These are phyloP conservation scores for Vicia faba DNA, from an alignment of 306 rosid species.

Conservation along the genomic window DNA sequence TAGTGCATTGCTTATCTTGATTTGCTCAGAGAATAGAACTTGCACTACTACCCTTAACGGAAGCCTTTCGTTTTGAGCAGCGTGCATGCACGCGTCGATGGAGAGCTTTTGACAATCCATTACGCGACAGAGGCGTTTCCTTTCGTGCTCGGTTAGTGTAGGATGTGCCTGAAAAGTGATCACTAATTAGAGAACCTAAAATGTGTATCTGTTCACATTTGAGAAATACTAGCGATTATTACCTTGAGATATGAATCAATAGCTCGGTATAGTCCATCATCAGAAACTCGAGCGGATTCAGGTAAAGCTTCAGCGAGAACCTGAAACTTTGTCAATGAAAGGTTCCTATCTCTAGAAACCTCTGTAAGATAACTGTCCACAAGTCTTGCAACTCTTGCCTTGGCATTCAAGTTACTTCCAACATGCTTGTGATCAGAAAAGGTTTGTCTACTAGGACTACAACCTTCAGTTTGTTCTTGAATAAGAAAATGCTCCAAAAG, in stretches of 20 bases:
- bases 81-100: slow-evolving; percentile 96
- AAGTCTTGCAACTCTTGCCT: slow-evolving; percentile 91
- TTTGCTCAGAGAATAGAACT: slow-evolving; percentile 92
- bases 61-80: slow-evolving; percentile 95
- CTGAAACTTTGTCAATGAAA: slow-evolving; percentile 95
- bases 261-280: slow-evolving; percentile 97
- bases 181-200: neutral
- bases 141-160: slow-evolving; percentile 88
- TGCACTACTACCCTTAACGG: slow-evolving; percentile 95
- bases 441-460: slow-evolving; percentile 68
- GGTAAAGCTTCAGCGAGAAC: slow-evolving; percentile 99
- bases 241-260: slow-evolving; percentile 98
- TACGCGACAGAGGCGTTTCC: slow-evolving; percentile 89
- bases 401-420: slow-evolving; percentile 61
- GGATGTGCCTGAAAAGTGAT: slow-evolving; percentile 61
- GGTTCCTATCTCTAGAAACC: slow-evolving; percentile 89
- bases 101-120: slow-evolving; percentile 99
- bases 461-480: slow-evolving; percentile 82
- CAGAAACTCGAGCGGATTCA: slow-evolving; percentile 85
- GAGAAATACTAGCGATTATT: neutral
- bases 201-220: neutral
- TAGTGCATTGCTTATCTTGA: slow-evolving; percentile 87
- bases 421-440: slow-evolving; percentile 58
- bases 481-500: slow-evolving; percentile 90
- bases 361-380: slow-evolving; percentile 97